A percentile compares a stretch with the other conserved stretches of the same genome.
Evolutionary conservation across 306 rosid genomes (phyloP).

Genomic region (Pueraria montana): DNA sequence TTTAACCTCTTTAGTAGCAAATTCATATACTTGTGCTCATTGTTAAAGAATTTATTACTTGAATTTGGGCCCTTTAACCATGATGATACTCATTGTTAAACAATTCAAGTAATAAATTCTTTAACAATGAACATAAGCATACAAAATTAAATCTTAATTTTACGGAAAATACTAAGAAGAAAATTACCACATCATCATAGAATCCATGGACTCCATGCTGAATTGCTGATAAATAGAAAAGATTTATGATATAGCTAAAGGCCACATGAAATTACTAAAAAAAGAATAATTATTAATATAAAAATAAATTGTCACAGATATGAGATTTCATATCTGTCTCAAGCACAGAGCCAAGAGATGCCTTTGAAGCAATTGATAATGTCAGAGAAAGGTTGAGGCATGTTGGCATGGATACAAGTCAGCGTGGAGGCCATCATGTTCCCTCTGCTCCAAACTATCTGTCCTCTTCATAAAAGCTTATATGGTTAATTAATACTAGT

Average conservation of each 20-base stretch:
- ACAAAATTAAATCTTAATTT: background rate
- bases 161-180: background rate
- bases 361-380: constrained; percentile 43
- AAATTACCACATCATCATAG: background rate
- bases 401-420: constrained; percentile 64
- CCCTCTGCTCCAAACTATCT: constrained; percentile 77
- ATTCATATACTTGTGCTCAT: too few relatives aligned
- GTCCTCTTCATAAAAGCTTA: constrained; percentile 57
- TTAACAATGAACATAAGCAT: too few relatives aligned
- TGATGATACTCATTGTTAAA: too few relatives aligned
- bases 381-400: constrained; percentile 50
- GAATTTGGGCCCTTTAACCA: too few relatives aligned
- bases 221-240: background rate
- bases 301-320: background rate
- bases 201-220: background rate
- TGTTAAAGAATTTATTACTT: too few relatives aligned
- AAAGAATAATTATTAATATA: background rate
- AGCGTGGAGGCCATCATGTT: constrained; percentile 81
- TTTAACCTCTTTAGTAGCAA: too few relatives aligned
- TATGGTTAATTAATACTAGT: too few relatives aligned
- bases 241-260: background rate
- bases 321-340: constrained; percentile 6
- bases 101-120: too few relatives aligned
- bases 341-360: constrained; percentile 26
- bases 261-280: background rate